Base-by-base conservation (phyloP, 176 grass and related monocot species). In the Urochloa ruziziensis region DNA sequence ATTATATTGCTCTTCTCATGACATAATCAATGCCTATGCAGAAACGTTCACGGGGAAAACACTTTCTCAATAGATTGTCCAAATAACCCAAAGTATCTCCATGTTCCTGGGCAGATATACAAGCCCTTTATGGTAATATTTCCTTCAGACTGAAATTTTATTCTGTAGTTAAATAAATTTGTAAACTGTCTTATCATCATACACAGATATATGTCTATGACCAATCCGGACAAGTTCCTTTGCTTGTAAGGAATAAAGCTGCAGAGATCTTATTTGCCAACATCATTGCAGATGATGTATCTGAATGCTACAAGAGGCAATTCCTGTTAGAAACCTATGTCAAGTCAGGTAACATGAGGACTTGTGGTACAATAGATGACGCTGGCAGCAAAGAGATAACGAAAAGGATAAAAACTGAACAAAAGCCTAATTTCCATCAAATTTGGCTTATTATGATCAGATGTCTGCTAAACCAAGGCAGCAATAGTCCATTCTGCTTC, bases 231-330 rank as follows among this genome's bases (percentile, higher is more conserved):
- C 80, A 81, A 78, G 72, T 91, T 63, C 83, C 89, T 80, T 61
- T 94, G 54, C 80, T 87, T 65, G 89, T 94, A 19, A 89, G 63
- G 81, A 94, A 94, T 58, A 94, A 86, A 74, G 89, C 84, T 71
- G 92, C 92, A 0, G 92, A 94, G 81, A 82, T 82, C 29, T 79
- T 94, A 78, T 94, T 94, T 78, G 86, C 80, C 19, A 91, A 87
- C 70, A 78, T 94, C 3, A 70, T 27, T 39, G 92, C 92, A 19
- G 86, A 91, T 67, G 81, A 84, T 84, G 83, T 91, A 44, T 83
- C 56, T 30, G 82, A 71, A 64, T 85, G 86, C 77, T 89, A 84
- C 53, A 65, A 79, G 13, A 79, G 23, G 29, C 29, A 67, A 60
- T 56, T 46, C 43, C 63, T 63, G 80, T 59, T 53, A 64, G 70